These are phyloP conservation scores for Metschnikowia lochheadii DNA, from an alignment of 805 yeast species.

Conservation along the genomic window DNA sequence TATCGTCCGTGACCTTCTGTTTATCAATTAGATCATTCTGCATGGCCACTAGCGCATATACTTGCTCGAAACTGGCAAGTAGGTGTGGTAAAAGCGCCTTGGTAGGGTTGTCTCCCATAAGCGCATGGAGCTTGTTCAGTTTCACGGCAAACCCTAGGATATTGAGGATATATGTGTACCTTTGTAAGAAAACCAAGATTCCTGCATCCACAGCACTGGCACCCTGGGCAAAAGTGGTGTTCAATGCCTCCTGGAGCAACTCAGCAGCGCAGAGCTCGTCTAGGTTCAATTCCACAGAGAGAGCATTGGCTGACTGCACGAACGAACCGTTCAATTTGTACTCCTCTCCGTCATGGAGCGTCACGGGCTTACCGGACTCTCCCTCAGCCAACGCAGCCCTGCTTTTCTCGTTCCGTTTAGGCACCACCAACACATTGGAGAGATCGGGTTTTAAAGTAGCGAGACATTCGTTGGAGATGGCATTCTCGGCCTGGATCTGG, in stretches of 20 bases:
- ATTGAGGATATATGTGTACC: conserved; percentile 72
- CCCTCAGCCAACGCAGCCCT: conserved; percentile 12
- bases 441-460: conserved; percentile 28
- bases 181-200: conserved; percentile 58
- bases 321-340: conserved; percentile 65
- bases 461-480: conserved; percentile 6
- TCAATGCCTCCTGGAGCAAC: conserved; percentile 48
- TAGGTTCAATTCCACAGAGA: conserved; percentile 47
- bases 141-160: conserved; percentile 40
- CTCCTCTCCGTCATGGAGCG: conserved; percentile 54
- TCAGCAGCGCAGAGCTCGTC: conserved; percentile 80
- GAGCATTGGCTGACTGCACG: conserved; percentile 53
- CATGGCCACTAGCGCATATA: conserved; percentile 53
- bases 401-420: conserved; percentile 29
- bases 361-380: conserved; percentile 21
- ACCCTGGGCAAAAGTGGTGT: conserved; percentile 41
- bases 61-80: conserved; percentile 50
- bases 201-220: conserved; percentile 56
- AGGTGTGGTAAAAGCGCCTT: conserved; percentile 37
- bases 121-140: conserved; percentile 18
- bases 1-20: conserved; percentile 49
- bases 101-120: conserved; percentile 17
- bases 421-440: conserved; percentile 27
- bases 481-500: conserved; percentile 9
- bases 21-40: conserved; percentile 48